Evolutionary conservation across 176 grass and related monocot genomes (phyloP).

Genomic region (Zoysia pacifica): DNA sequence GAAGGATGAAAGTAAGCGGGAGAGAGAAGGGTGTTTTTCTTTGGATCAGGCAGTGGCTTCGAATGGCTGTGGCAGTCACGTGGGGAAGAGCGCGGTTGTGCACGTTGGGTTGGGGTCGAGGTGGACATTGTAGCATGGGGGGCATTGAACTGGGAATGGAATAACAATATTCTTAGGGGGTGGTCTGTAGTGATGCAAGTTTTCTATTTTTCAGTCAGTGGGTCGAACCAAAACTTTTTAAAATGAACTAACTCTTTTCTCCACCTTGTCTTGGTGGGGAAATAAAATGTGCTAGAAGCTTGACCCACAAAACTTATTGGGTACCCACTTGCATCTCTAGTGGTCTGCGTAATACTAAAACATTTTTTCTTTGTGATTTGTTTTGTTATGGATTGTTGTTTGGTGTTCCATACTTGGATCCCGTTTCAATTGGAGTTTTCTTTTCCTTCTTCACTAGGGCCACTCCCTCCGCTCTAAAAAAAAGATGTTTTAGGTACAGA

Average conservation of each 20-base stretch:
- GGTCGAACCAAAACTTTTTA: too few species aligned
- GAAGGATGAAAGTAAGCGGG: too few species aligned
- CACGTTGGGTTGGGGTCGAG: neutral
- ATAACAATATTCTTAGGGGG: rapidly evolving
- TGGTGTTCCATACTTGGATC: neutral
- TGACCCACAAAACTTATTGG: too few species aligned
- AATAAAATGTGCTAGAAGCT: too few species aligned
- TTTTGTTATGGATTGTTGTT: neutral
- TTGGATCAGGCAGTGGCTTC: slow-evolving; percentile 37
- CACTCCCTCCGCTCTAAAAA: too few species aligned
- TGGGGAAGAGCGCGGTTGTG: slow-evolving; percentile 48
- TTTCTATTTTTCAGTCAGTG: too few species aligned
- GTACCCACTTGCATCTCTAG: too few species aligned
- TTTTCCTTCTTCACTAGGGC: neutral
- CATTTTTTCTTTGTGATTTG: neutral
- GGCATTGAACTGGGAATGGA: neutral
- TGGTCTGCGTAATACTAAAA: neutral
- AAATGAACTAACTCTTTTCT: too few species aligned
- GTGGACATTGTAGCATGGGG: slow-evolving; percentile 20
- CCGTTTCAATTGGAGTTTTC: neutral
- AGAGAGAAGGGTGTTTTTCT: neutral
- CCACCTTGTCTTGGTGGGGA: too few species aligned
- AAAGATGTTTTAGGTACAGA: too few species aligned
- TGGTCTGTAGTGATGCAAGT: neutral
- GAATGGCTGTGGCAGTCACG: slow-evolving; percentile 51